Conservation (phyloP, 345 rosid species). For the Aegle marmelos region DNA sequence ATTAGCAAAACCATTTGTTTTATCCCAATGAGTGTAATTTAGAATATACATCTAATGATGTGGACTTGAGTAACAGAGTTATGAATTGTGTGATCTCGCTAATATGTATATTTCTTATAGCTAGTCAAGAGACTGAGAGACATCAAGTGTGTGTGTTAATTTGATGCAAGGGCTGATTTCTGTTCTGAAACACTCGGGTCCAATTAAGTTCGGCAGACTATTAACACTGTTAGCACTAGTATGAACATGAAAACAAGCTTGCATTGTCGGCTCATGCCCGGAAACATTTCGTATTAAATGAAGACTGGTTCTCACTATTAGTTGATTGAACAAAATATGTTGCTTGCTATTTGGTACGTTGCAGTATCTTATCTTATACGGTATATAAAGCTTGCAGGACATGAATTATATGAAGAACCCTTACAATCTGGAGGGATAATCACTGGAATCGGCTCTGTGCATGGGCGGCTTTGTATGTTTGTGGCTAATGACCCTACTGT, state of each 20-base stretch:
- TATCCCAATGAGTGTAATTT: neutral
- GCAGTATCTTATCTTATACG: constrained; percentile 35
- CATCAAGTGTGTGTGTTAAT: neutral
- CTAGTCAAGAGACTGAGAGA: neutral
- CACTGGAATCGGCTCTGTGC: constrained; percentile 91
- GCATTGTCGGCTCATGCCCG: neutral
- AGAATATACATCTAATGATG: neutral
- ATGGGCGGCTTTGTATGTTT: constrained; percentile 91
- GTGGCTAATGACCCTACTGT: constrained; percentile 97
- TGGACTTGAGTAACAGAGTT: neutral
- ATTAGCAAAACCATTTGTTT: neutral
- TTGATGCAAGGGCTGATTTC: neutral
- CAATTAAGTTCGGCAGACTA: neutral
- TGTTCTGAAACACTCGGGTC: neutral
- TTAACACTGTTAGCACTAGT: neutral
- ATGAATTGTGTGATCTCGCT: neutral
- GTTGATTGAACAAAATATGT: neutral
- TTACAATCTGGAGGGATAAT: constrained; percentile 87
- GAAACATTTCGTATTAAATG: neutral
- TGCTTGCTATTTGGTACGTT: neutral
- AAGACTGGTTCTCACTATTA: neutral
- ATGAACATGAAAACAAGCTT: neutral
- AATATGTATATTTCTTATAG: neutral
- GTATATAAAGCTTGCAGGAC: constrained; percentile 88
- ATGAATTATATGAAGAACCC: constrained; percentile 74